phyloP scores from a whole-genome alignment of 208 protist genomes.

The Acanthamoeba royreba region DNA sequence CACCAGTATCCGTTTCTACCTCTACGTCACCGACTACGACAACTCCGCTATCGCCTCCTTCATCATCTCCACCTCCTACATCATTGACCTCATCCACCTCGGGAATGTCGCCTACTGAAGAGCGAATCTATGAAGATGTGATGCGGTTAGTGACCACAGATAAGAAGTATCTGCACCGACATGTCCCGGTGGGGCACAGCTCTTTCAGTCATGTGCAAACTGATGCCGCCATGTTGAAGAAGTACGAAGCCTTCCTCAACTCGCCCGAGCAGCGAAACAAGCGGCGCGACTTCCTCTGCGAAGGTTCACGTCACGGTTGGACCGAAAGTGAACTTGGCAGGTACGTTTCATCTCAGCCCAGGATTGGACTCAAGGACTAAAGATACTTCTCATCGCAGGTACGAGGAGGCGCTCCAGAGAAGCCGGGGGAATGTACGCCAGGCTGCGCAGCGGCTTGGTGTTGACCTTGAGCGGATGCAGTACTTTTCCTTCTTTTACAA shows the following conservation, averaged over 20 bases:
- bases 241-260: constrained; percentile 9
- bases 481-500: not conserved
- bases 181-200: not conserved
- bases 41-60: not conserved
- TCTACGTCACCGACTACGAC: not conserved
- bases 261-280: not conserved
- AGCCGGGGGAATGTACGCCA: not conserved
- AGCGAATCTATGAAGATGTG: not conserved
- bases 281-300: not conserved
- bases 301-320: not conserved
- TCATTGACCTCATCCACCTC: not conserved
- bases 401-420: not conserved
- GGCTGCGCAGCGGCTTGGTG: not conserved
- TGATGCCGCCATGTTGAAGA: not conserved
- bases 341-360: not conserved
- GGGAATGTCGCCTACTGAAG: not conserved
- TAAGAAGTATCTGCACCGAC: not conserved
- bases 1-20: not conserved
- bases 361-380: no score
- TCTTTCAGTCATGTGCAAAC: not conserved
- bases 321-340: not conserved
- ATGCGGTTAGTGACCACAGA: not conserved
- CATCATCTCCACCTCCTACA: not conserved
- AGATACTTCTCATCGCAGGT: not conserved
- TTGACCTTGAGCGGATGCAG: not conserved